These are phyloP conservation scores for Leishmania amazonensis DNA, from an alignment of 208 protist genomes.

Conservation along the genomic window DNA sequence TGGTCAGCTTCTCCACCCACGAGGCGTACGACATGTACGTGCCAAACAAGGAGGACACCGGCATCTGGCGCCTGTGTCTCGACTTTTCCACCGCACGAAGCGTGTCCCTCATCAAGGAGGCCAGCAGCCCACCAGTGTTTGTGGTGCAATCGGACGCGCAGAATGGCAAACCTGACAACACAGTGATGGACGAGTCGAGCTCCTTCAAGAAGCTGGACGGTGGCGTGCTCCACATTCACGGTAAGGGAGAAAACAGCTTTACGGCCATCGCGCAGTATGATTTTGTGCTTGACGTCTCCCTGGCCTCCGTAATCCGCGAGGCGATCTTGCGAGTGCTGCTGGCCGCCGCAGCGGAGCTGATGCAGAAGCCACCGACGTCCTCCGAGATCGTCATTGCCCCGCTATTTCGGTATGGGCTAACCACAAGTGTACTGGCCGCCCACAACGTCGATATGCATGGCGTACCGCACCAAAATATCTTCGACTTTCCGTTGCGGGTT, in stretches of 20 bases:
- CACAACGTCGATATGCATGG: slow-evolving; percentile 60
- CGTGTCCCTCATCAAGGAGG: slow-evolving; percentile 60
- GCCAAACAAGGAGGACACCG: slow-evolving; percentile 19
- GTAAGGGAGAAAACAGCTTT: slow-evolving; percentile 67
- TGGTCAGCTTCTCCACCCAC: slow-evolving; percentile 65
- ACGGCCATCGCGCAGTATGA: slow-evolving; percentile 75
- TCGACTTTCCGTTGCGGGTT: slow-evolving; percentile 54
- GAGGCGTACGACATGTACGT: slow-evolving; percentile 83
- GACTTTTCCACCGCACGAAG: slow-evolving; percentile 66
- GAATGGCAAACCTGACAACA: slow-evolving; percentile 28
- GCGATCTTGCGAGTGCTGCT: slow-evolving; percentile 55
- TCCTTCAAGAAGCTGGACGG: slow-evolving; percentile 60
- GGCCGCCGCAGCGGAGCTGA: slow-evolving; percentile 42
- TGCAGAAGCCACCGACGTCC: slow-evolving; percentile 24
- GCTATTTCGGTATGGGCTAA: slow-evolving; percentile 75
- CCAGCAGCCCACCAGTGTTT: slow-evolving; percentile 44
- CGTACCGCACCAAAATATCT: slow-evolving; percentile 18
- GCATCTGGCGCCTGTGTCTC: slow-evolving; percentile 58
- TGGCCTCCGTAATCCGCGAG: slow-evolving; percentile 51
- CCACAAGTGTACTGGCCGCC: slow-evolving; percentile 37
- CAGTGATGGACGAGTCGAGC: slow-evolving; percentile 48
- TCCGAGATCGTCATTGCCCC: slow-evolving; percentile 48
- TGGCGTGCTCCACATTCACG: slow-evolving; percentile 65
- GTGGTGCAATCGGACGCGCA: slow-evolving; percentile 36
- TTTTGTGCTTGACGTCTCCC: slow-evolving; percentile 49